phyloP scores from a whole-genome alignment of 345 rosid species.

The Diplotaxis tenuifolia region DNA sequence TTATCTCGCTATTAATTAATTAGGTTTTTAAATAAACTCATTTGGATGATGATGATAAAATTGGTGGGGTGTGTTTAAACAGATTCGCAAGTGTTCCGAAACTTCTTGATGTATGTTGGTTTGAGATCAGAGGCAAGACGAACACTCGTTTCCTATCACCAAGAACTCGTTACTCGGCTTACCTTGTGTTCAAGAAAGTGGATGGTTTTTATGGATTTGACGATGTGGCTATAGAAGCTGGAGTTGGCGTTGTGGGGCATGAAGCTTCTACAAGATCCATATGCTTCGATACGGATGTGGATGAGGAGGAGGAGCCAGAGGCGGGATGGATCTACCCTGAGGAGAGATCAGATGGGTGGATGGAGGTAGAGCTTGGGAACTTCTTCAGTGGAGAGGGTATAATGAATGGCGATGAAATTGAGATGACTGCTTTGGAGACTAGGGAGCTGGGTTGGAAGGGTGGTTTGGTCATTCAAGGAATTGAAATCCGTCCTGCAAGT shows the following conservation, averaged over 20 bases:
- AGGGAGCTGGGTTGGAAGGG: background rate
- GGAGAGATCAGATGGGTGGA: background rate
- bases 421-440: background rate
- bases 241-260: slow-evolving; percentile 23
- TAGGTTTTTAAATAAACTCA: too few species aligned
- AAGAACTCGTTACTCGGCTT: slow-evolving; percentile 24
- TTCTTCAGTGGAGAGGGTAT: background rate
- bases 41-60: too few species aligned
- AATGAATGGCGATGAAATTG: background rate
- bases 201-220: background rate
- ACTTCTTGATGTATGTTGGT: slow-evolving; percentile 9
- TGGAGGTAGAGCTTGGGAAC: background rate
- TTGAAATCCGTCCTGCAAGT: background rate
- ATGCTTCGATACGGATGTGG: slow-evolving; percentile 23
- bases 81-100: slow-evolving; percentile 2
- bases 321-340: background rate
- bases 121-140: slow-evolving; percentile 13
- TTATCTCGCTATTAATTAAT: background rate
- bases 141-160: slow-evolving; percentile 5
- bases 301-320: background rate
- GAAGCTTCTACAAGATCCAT: background rate
- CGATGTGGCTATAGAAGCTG: slow-evolving; percentile 9
- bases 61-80: background rate
- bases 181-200: slow-evolving; percentile 18
- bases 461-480: slow-evolving; percentile 2